Evolutionary conservation across 805 yeast species (phyloP).

Genomic region (Ogataea saltuana): DNA sequence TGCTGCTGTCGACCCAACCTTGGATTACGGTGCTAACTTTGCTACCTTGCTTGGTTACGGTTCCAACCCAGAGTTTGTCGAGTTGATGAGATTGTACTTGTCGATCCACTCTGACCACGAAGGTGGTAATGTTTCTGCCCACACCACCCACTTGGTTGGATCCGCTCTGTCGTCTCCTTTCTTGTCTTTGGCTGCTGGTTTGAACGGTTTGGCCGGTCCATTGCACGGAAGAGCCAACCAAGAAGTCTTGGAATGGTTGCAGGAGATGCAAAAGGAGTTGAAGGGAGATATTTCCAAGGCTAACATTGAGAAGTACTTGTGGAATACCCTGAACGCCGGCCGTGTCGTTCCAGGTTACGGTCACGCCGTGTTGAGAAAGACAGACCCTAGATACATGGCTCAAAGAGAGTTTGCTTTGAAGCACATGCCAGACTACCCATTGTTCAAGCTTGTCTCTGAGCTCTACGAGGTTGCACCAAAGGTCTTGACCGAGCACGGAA

Average conservation of each 20-base stretch:
- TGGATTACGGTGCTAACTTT: constrained; percentile 68
- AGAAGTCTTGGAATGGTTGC: constrained; percentile 81
- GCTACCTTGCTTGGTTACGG: constrained; percentile 61
- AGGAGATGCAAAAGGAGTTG: constrained; percentile 63
- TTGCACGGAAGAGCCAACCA: constrained; percentile 87
- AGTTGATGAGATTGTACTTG: constrained; percentile 77
- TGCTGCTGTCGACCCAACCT: constrained; percentile 46
- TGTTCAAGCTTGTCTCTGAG: constrained; percentile 75
- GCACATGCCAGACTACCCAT: constrained; percentile 76
- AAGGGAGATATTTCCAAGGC: constrained; percentile 69
- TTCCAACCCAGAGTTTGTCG: constrained; percentile 66
- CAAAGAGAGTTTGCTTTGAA: constrained; percentile 78
- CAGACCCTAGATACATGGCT: constrained; percentile 86
- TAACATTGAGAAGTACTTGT: constrained; percentile 71
- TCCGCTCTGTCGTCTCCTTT: constrained; percentile 79
- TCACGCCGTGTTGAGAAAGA: constrained; percentile 84
- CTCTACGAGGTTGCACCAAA: constrained; percentile 82
- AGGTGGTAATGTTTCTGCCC: constrained; percentile 89
- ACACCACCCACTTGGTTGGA: constrained; percentile 83
- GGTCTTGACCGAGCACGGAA: constrained; percentile 80
- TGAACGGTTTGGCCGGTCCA: constrained; percentile 86
- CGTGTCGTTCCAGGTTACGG: constrained; percentile 90
- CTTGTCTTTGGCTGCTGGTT: constrained; percentile 77
- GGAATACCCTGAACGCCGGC: constrained; percentile 79
- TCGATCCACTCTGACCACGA: constrained; percentile 87